Evolutionary conservation across 768 basidiomycete genomes (phyloP), one percentile per base, ranked within the genome.

Genomic region (Mycena albidolilacea): DNA sequence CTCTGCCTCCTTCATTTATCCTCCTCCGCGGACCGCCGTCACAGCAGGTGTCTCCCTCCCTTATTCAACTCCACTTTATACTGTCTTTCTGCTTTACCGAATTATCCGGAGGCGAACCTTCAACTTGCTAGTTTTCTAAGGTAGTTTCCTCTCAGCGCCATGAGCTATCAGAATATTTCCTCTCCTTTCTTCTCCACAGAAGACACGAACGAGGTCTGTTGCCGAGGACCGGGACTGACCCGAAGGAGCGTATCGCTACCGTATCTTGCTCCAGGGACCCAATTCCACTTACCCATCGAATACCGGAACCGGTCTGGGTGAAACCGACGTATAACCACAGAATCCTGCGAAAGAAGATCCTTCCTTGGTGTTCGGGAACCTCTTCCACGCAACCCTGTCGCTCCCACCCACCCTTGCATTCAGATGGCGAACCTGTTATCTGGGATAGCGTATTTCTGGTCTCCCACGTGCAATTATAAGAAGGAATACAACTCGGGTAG

Each of bases 381-480:
- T 72, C 30, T 37, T 23, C 70, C 48, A 71, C 44, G 61, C 19
- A 30, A 12, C 62, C 64, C 66, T 71, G 65, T 39, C 8, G 65
- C 54, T 66, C 41, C 48, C 35, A 39, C 46, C 41, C 71, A 70
- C 62, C 54, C 48, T 50, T 55, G 37, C 43, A 38, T 67, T 67
- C 55, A 66, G 71, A 63, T 69, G 67, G 71, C 46, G 73, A 63
- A 71, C 58, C 67, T 55, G 62, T 69, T 75, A 60, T 75, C 62
- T 71, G 70, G 57, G 59, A 58, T 37, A 37, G 41, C 35, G 44
- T 69, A 60, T 63, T 43, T 55, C 50, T 41, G 7, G 59, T 48
- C 60, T 72, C 68, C 61, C 74, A 75, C 74, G 71, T 63, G 48
- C 46, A 71, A 64, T 80, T 83, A 82, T 82, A 82, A 82, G 80